Evolutionary conservation across 2,329 filamentous ascomycete genomes (phyloP).

Genomic region (Fusarium sp.): DNA sequence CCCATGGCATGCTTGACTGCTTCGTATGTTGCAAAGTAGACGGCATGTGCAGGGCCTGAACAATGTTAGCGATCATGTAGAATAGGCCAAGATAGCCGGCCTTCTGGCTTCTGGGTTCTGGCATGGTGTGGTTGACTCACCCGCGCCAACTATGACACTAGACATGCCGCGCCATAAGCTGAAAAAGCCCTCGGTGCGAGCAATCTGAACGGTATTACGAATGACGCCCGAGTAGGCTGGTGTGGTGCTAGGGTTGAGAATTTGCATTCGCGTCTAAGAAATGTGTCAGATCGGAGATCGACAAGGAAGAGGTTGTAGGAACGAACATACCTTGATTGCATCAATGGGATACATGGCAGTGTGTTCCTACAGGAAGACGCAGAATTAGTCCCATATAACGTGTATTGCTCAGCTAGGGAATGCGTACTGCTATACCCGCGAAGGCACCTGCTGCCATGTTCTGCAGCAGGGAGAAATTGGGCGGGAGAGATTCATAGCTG

Average conservation of each 20-base stretch:
- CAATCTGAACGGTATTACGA: slow-evolving; percentile 93
- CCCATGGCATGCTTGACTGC: slow-evolving; percentile 96
- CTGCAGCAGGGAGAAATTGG: slow-evolving; percentile 92
- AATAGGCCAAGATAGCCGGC: slow-evolving; percentile 32
- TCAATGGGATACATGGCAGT: slow-evolving; percentile 99
- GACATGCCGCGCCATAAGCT: slow-evolving; percentile 97
- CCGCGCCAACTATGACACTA: slow-evolving; percentile 94
- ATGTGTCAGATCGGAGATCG: slow-evolving; percentile 36
- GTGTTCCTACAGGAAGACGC: slow-evolving; percentile 76
- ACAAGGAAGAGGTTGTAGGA: slow-evolving; percentile 1
- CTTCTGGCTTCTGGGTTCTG: slow-evolving; percentile 41
- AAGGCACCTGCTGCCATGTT: slow-evolving; percentile 98
- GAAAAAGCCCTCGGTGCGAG: slow-evolving; percentile 86
- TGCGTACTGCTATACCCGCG: slow-evolving; percentile 89
- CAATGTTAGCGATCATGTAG: slow-evolving; percentile 21
- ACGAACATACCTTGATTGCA: slow-evolving; percentile 84
- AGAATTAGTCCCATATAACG: slow-evolving; percentile 36
- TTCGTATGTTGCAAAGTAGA: slow-evolving; percentile 99
- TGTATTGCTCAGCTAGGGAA: slow-evolving; percentile 2
- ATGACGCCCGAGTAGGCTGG: slow-evolving; percentile 91
- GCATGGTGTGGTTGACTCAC: slow-evolving; percentile 63
- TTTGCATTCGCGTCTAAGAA: slow-evolving; percentile 93
- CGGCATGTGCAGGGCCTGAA: slow-evolving; percentile 91
- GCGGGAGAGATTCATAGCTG: slow-evolving; percentile 91
- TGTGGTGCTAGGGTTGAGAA: slow-evolving; percentile 84